Evolutionary conservation across 805 yeast genomes (phyloP), one percentile per base, ranked within the genome.

Genomic region (Hanseniaspora thailandica): DNA sequence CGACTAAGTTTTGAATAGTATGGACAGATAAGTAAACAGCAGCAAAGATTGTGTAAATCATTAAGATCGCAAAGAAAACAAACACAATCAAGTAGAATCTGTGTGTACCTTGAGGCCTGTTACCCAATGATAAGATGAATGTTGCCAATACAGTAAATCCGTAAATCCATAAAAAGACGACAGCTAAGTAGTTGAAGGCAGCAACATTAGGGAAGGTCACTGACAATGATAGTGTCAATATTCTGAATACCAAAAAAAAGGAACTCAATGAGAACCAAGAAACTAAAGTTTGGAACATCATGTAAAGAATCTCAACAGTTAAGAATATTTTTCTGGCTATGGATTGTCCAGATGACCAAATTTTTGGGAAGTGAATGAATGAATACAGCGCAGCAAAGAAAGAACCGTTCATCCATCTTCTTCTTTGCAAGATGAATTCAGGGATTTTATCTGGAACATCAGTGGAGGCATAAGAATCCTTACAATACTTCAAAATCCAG

Each of bases 401-500:
- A 0, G 97, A 88, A 53, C 97, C 97, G 66, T 90, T 90, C 59
- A 90, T 76, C 97, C 97, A 93, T 69, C 97, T 80, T 65, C 97
- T 77, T 71, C 97, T 78, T 68, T 90, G 97, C 39, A 88, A 75
- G 31, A 93, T 82, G 58, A 90, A 82, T 62, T 89, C 96, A 22
- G 93, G 81, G 33, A 90, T 76, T 34, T 77, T 72, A 59, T 85
- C 95, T 6, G 97, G 97, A 45, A 89, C 97, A 75, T 93, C 97
- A 3, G 97, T 93, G 59, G 86, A 88, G 0, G 97, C 97, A 57
- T 78, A 78, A 4, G 97, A 95, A 54, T 82, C 77, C 63, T 84
- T 84, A 60, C 90, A 95, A 62, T 88, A 90, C 60, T 82, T 79
- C 60, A 93, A 75, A 20, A 85, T 70, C 86, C 96, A 90, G 56